Conservation (phyloP, 192 early-diverging fungal species). For the Podila epicladia region DNA sequence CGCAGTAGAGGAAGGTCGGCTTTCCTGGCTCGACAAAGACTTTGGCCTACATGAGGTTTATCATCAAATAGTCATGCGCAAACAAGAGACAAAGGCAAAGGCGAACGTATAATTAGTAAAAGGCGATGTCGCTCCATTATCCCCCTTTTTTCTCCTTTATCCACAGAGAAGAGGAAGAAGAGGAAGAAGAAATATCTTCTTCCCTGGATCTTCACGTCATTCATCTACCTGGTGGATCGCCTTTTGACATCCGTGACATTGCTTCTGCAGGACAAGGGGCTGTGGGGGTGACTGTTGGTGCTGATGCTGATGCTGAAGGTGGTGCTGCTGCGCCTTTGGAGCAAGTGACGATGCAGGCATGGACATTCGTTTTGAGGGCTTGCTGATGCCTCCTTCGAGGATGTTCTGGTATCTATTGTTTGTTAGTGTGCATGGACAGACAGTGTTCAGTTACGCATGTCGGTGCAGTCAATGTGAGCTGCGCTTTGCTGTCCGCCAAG, state of each 20-base stretch:
- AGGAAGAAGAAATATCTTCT: not conserved
- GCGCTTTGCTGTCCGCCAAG: not conserved
- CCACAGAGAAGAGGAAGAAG: not conserved
- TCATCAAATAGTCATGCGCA: not conserved
- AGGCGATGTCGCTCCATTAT: not conserved
- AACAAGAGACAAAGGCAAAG: not conserved
- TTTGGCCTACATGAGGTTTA: slow-evolving; percentile 13
- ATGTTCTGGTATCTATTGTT: slow-evolving; percentile 46
- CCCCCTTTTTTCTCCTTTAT: not conserved
- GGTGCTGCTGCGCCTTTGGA: not conserved
- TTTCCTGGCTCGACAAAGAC: slow-evolving; percentile 46
- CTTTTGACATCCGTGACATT: slow-evolving; percentile 34
- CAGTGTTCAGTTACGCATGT: too few species aligned
- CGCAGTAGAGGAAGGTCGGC: slow-evolving; percentile 38
- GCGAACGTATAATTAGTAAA: not conserved
- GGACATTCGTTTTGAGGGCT: slow-evolving; percentile 49
- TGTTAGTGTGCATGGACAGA: not conserved
- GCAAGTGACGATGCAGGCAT: slow-evolving; percentile 17
- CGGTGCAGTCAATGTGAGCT: not conserved
- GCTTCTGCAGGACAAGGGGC: slow-evolving; percentile 40
- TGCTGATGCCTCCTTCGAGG: slow-evolving; percentile 45
- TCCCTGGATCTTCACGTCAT: not conserved
- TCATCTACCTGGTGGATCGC: slow-evolving; percentile 26
- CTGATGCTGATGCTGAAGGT: not conserved
- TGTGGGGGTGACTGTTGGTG: slow-evolving; percentile 9